phyloP scores from a whole-genome alignment of 345 rosid genomes.

The Reutealis trisperma region DNA sequence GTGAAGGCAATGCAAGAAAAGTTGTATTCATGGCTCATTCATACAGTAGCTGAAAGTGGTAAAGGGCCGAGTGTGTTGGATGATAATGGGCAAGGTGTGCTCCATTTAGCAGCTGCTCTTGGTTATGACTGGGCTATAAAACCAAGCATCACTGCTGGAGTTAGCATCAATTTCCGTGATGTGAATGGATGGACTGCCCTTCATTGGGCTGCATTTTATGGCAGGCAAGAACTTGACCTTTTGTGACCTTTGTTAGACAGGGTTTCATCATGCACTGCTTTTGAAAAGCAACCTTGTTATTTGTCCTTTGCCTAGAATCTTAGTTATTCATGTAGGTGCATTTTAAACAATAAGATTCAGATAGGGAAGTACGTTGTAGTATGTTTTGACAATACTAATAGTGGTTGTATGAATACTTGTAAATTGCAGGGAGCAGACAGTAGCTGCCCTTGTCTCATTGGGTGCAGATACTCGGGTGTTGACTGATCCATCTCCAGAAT shows the following conservation, averaged over 20 bases:
- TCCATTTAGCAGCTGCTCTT: slow-evolving; percentile 84
- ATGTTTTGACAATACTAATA: slow-evolving; percentile 11
- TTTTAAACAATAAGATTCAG: no score
- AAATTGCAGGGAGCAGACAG: slow-evolving; percentile 75
- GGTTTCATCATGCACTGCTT: not conserved
- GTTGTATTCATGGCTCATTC: slow-evolving; percentile 74
- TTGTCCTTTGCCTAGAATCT: not conserved
- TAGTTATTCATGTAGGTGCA: no score
- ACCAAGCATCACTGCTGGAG: slow-evolving; percentile 71
- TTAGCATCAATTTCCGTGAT: slow-evolving; percentile 85
- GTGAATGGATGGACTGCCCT: slow-evolving; percentile 92
- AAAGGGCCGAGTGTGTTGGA: slow-evolving; percentile 72
- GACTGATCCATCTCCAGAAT: slow-evolving; percentile 86
- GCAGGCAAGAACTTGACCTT: slow-evolving; percentile 56
- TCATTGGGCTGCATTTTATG: slow-evolving; percentile 91
- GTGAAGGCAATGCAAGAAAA: slow-evolving; percentile 60
- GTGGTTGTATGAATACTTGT: slow-evolving; percentile 12
- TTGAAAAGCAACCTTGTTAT: not conserved
- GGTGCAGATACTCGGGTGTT: slow-evolving; percentile 71
- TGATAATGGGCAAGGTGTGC: slow-evolving; percentile 74
- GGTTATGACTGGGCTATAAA: slow-evolving; percentile 87
- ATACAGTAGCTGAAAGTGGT: slow-evolving; percentile 66
- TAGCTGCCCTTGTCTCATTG: slow-evolving; percentile 66
- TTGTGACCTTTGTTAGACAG: not conserved
- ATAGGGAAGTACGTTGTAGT: not conserved